Percentiles rank a stretch among this genome's conserved stretches.
Conservation (phyloP, 2,329 filamentous ascomycete genomes). For the Colletotrichum australisinense region DNA sequence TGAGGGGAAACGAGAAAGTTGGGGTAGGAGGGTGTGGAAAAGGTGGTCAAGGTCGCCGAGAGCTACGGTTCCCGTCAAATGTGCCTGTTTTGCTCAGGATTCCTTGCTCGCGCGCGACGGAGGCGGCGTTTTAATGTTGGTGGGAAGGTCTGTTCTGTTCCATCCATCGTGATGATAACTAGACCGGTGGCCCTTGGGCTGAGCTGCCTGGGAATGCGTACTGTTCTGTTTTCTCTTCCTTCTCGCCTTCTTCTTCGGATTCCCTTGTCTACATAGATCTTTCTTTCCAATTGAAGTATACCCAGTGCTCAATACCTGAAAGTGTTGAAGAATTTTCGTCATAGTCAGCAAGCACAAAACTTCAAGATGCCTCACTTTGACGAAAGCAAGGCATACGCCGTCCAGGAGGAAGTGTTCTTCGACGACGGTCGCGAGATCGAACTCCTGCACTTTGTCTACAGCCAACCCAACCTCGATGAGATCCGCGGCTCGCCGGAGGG, state of each 20-base stretch:
- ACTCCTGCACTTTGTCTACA: conserved; percentile 76
- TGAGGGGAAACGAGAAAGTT: not conserved
- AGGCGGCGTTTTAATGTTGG: conserved; percentile 36
- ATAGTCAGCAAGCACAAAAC: too few species aligned
- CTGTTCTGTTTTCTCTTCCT: not conserved
- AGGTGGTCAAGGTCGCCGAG: conserved; percentile 19
- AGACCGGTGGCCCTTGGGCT: not conserved
- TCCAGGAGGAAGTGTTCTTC: conserved; percentile 59
- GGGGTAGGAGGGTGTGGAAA: not conserved
- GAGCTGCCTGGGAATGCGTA: not conserved
- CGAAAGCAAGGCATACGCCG: conserved; percentile 51
- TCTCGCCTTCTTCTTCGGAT: not conserved
- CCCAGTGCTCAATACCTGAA: too few species aligned
- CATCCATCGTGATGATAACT: conserved; percentile 23
- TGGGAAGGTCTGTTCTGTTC: not conserved
- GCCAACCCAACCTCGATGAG: conserved; percentile 68
- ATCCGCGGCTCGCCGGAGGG: conserved; percentile 72
- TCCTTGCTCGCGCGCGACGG: conserved; percentile 9
- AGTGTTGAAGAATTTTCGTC: too few species aligned
- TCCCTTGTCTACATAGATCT: not conserved
- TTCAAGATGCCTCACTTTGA: conserved; percentile 44
- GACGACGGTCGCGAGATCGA: conserved; percentile 82
- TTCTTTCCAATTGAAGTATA: not conserved
- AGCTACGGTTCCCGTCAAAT: conserved; percentile 25
- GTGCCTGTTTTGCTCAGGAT: conserved; percentile 8